A percentile compares a stretch with the other conserved stretches of the same genome.
Conservation (phyloP, 106 monocot species). For the Platanthera guangdongensis region DNA sequence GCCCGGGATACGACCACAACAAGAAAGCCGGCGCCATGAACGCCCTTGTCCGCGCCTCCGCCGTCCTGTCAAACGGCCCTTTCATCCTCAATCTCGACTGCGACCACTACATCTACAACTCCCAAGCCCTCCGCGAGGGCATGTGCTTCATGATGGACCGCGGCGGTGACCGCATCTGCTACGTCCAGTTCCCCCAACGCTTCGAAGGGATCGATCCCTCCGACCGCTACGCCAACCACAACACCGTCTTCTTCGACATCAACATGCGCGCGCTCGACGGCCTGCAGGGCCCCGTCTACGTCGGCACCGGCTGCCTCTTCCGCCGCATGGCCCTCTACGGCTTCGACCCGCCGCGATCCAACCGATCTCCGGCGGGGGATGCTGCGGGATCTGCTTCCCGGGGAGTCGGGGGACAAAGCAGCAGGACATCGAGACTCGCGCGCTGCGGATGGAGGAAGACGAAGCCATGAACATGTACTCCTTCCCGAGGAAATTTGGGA, state of each 20-base stretch:
- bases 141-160: conserved; percentile 96
- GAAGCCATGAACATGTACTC: conserved; percentile 48
- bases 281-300: conserved; percentile 86
- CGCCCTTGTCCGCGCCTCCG: conserved; percentile 86
- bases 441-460: conserved; percentile 58
- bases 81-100: conserved; percentile 98
- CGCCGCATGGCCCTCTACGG: conserved; percentile 90
- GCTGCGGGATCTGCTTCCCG: conserved; percentile 45
- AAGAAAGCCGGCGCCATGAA: conserved; percentile 99
- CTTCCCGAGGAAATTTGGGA: conserved; percentile 82
- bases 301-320: conserved; percentile 95
- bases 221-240: conserved; percentile 75
- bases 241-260: conserved; percentile 76
- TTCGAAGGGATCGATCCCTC: conserved; percentile 83
- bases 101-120: conserved; percentile 96
- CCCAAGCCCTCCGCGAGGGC: conserved; percentile 90
- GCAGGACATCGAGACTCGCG: conserved; percentile 39
- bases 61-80: conserved; percentile 94
- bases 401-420: conserved; percentile 6
- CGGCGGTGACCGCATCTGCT: conserved; percentile 68
- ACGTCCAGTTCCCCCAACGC: conserved; percentile 74
- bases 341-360: conserved; percentile 78
- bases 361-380: conserved; percentile 16
- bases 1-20: conserved; percentile 94
- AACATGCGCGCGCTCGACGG: conserved; percentile 84